These are phyloP conservation scores for Yueomyces sp. DNA, from an alignment of 805 yeast genomes.

Conservation along the genomic window DNA sequence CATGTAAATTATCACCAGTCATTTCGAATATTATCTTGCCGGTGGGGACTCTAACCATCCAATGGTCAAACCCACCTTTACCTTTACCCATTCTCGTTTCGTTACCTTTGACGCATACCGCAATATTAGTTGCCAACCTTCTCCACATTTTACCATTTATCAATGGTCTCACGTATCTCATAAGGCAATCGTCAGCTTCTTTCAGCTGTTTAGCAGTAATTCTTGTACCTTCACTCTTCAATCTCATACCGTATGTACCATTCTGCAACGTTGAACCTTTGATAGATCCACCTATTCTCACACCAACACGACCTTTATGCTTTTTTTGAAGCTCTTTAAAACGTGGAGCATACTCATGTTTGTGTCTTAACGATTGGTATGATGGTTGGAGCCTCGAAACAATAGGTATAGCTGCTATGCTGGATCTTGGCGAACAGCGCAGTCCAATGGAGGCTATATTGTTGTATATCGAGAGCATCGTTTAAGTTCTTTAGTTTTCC, in stretches of 20 bases:
- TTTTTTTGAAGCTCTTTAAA: slow-evolving; percentile 47
- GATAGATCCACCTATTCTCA: slow-evolving; percentile 85
- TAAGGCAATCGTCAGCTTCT: slow-evolving; percentile 80
- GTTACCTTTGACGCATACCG: slow-evolving; percentile 93
- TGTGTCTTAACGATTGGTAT: slow-evolving; percentile 24
- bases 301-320: slow-evolving; percentile 89
- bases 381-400: no score
- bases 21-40: slow-evolving; percentile 88
- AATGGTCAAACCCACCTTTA: slow-evolving; percentile 92
- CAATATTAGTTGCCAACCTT: slow-evolving; percentile 70
- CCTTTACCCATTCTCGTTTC: slow-evolving; percentile 99
- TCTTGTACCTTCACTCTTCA: slow-evolving; percentile 79
- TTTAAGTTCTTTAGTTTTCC: no score
- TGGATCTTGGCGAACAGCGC: no score
- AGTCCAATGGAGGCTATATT: no score
- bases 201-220: slow-evolving; percentile 76
- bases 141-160: slow-evolving; percentile 54
- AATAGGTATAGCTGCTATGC: no score
- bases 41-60: slow-evolving; percentile 94
- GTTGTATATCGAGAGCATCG: no score
- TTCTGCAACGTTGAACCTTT: slow-evolving; percentile 75
- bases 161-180: slow-evolving; percentile 70
- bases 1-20: slow-evolving; percentile 63
- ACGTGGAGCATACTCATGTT: slow-evolving; percentile 71
- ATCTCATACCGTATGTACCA: slow-evolving; percentile 77